Evolutionary conservation across 306 rosid genomes (phyloP).

Genomic region (cucumber (Cucumis sativus)): DNA sequence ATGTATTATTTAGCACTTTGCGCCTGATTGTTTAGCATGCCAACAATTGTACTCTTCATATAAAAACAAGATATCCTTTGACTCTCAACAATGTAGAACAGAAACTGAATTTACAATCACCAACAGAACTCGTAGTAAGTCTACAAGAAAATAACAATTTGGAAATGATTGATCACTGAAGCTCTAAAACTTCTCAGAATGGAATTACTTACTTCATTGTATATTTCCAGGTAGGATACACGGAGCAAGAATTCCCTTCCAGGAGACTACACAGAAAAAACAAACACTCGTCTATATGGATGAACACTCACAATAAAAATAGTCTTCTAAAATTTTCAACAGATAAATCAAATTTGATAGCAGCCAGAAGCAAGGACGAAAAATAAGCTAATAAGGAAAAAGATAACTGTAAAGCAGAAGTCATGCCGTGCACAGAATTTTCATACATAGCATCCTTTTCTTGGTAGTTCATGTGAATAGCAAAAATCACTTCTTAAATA

Average conservation of each 20-base stretch:
- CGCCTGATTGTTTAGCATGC: background rate
- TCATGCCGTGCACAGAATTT: background rate
- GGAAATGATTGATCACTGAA: background rate
- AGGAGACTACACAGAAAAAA: slow-evolving; percentile 61
- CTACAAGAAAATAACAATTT: background rate
- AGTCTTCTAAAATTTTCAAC: background rate
- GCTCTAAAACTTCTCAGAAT: background rate
- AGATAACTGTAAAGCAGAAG: background rate
- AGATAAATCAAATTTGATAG: background rate
- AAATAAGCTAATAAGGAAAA: background rate
- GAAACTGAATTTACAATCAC: background rate
- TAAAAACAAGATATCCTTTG: background rate
- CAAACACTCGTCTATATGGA: background rate
- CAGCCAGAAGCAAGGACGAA: background rate
- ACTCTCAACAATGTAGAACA: background rate
- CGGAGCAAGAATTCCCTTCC: slow-evolving; percentile 97
- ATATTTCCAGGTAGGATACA: slow-evolving; percentile 92
- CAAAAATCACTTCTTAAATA: background rate
- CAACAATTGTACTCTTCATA: background rate
- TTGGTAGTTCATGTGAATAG: background rate
- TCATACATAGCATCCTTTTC: background rate
- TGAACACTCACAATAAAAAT: background rate
- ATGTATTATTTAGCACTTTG: background rate
- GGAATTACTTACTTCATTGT: slow-evolving; percentile 63
- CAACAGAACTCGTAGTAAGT: background rate